A percentile compares a stretch with the other conserved stretches of the same genome.
phyloP scores from a whole-genome alignment of 1,139 yeast species.

The Pichia sp. region DNA sequence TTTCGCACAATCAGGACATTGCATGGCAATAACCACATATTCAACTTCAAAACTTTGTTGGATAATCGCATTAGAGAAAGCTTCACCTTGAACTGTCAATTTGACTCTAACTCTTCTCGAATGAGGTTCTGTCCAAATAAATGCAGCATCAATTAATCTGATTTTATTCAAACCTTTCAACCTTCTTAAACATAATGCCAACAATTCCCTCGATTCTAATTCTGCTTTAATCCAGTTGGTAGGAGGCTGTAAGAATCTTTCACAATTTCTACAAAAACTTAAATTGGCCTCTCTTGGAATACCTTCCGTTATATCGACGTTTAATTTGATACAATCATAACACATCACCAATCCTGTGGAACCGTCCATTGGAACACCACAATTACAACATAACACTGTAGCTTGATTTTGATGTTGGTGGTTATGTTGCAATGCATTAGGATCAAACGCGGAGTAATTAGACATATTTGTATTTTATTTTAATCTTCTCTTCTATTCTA shows the following conservation, averaged over 20 bases:
- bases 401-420: slow-evolving; percentile 33
- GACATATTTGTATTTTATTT: slow-evolving; percentile 29
- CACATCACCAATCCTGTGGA: slow-evolving; percentile 93
- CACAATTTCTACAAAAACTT: slow-evolving; percentile 95
- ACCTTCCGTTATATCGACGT: slow-evolving; percentile 91
- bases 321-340: slow-evolving; percentile 90
- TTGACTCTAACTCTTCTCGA: slow-evolving; percentile 89
- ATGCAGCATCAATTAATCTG: slow-evolving; percentile 85
- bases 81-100: slow-evolving; percentile 94
- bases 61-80: slow-evolving; percentile 82
- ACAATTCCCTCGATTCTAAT: slow-evolving; percentile 83
- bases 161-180: slow-evolving; percentile 85
- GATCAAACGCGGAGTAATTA: slow-evolving; percentile 38
- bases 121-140: slow-evolving; percentile 99
- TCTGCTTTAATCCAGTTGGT: slow-evolving; percentile 88
- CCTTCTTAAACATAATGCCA: slow-evolving; percentile 84
- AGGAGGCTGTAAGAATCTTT: slow-evolving; percentile 91
- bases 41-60: slow-evolving; percentile 97
- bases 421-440: slow-evolving; percentile 22
- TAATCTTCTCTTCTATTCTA: too few relatives aligned
- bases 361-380: slow-evolving; percentile 98
- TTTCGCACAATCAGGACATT: slow-evolving; percentile 98
- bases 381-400: slow-evolving; percentile 93
- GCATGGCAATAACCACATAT: slow-evolving; percentile 90
- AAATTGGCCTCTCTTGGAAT: slow-evolving; percentile 92